phyloP scores from a whole-genome alignment of 2,329 filamentous ascomycete genomes.

The Pseudopithomyces maydicus region DNA sequence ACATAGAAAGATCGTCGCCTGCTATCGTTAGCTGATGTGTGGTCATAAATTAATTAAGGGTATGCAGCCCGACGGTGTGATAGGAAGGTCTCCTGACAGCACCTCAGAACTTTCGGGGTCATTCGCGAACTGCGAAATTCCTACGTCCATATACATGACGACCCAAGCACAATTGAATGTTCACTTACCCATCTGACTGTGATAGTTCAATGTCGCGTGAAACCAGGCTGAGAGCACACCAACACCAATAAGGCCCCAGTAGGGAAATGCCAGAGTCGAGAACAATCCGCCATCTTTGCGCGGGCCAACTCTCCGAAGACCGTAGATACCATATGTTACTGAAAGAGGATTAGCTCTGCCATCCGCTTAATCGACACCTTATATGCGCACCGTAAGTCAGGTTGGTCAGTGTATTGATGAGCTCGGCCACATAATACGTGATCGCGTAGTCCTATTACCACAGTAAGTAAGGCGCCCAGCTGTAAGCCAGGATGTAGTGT shows the following conservation, averaged over 20 bases:
- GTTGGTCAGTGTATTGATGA: conserved; percentile 60
- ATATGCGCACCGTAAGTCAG: conserved; percentile 52
- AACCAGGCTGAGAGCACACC: conserved; percentile 50
- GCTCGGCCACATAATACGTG: conserved; percentile 58
- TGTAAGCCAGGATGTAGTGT: not conserved
- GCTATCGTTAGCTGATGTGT: not conserved
- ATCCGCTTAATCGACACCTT: not conserved
- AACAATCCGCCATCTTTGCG: conserved; percentile 34
- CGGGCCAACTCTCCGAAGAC: conserved; percentile 32
- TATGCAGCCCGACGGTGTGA: too few relatives aligned
- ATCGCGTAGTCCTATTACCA: conserved; percentile 58
- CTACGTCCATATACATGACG: not conserved
- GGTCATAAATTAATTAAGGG: not conserved
- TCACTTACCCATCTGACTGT: conserved; percentile 52
- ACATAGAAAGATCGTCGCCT: conserved; percentile 65
- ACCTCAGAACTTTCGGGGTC: too few relatives aligned
- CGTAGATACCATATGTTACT: conserved; percentile 45
- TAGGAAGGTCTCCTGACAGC: too few relatives aligned
- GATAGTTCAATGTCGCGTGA: conserved; percentile 52
- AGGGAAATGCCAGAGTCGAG: conserved; percentile 44
- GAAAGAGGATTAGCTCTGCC: not conserved
- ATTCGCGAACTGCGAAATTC: not conserved
- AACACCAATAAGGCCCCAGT: conserved; percentile 51
- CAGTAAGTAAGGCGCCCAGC: not conserved
- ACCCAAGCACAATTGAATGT: not conserved